A percentile compares a stretch with the other conserved stretches of the same genome.
These are phyloP conservation scores for Chlorella sp. DNA, from an alignment of 139 green algal species.

Conservation along the genomic window DNA sequence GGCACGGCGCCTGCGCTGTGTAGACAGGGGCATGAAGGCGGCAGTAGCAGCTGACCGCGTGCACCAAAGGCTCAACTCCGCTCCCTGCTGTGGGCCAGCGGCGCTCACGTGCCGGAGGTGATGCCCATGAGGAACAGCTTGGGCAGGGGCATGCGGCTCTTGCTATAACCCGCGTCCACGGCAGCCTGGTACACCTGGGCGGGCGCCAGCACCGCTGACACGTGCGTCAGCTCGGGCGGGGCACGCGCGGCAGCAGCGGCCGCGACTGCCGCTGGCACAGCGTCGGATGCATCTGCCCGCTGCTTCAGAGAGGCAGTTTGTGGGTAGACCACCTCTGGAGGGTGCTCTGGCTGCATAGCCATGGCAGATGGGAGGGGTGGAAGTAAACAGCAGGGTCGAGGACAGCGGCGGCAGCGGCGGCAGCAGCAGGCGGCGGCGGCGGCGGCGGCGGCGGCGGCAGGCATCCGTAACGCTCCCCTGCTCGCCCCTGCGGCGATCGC, in stretches of 20 bases:
- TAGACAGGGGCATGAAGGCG: no score
- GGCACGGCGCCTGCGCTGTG: no score
- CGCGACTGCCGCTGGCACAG: neutral
- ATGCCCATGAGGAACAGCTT: constrained; percentile 2
- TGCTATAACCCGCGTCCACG: neutral
- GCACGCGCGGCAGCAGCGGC: neutral
- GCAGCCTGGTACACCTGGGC: neutral
- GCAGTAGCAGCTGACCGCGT: no score
- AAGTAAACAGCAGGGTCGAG: no score
- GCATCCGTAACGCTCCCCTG: neutral
- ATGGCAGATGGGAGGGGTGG: no score
- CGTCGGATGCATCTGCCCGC: no score
- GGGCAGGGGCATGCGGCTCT: neutral
- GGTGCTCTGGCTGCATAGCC: neutral
- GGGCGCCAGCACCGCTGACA: neutral
- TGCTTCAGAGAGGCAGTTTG: no score
- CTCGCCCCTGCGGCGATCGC: no score
- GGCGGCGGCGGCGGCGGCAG: no score
- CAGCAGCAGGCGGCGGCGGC: no score
- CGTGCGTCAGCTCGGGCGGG: neutral
- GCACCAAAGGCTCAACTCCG: no score
- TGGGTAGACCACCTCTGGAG: neutral
- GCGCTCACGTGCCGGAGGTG: neutral
- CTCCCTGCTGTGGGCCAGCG: neutral
- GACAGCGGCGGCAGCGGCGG: no score